Conservation (phyloP, 768 basidiomycete genomes). For the Leccinellum luteum region DNA sequence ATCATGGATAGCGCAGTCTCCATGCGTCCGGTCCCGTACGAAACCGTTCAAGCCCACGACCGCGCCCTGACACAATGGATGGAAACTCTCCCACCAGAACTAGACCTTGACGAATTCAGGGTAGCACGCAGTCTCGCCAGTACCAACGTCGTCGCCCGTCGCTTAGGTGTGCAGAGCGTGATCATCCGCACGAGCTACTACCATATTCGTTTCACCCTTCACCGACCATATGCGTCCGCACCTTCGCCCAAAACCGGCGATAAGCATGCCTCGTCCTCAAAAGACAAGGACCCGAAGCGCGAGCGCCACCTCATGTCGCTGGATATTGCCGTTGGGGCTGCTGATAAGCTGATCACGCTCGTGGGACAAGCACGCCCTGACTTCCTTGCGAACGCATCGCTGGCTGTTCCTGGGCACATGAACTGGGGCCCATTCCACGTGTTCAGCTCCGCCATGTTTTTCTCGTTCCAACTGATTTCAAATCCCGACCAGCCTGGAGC, state of each 20-base stretch:
- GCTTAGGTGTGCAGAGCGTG: conserved; percentile 77
- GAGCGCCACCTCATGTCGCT: conserved; percentile 56
- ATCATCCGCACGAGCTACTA: conserved; percentile 75
- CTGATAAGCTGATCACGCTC: conserved; percentile 76
- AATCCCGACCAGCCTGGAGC: conserved; percentile 80
- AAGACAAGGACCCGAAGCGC: conserved; percentile 27
- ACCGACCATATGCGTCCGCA: conserved; percentile 64
- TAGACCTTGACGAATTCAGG: conserved; percentile 73
- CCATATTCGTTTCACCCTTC: conserved; percentile 82
- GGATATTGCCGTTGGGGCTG: conserved; percentile 72
- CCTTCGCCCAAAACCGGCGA: conserved; percentile 24
- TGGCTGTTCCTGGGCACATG: conserved; percentile 79
- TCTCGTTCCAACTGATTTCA: conserved; percentile 83
- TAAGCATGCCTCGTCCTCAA: conserved; percentile 31
- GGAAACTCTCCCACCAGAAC: conserved; percentile 70
- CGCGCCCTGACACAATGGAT: conserved; percentile 70
- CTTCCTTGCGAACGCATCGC: conserved; percentile 63
- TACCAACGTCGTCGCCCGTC: conserved; percentile 51
- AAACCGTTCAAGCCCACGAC: conserved; percentile 71
- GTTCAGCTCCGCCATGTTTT: conserved; percentile 87
- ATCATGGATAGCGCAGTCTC: conserved; percentile 85
- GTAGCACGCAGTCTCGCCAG: conserved; percentile 73
- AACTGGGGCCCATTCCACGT: conserved; percentile 82
- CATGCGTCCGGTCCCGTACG: conserved; percentile 74
- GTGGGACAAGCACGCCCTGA: conserved; percentile 75